Evolutionary conservation across 495 filamentous ascomycete genomes (phyloP).

Genomic region (Penicillium roqueforti): DNA sequence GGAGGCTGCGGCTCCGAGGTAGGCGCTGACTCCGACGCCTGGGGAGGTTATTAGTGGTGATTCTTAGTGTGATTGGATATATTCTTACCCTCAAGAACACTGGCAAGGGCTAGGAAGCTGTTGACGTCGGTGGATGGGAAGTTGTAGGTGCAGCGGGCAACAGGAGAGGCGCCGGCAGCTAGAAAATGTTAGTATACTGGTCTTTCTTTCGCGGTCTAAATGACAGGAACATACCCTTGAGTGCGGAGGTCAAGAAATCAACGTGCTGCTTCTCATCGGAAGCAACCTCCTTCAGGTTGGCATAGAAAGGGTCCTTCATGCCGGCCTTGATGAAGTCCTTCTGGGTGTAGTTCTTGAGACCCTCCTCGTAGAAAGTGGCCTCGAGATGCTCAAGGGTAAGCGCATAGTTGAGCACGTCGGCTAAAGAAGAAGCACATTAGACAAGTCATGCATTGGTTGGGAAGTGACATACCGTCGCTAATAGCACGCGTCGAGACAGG

Average conservation of each 20-base stretch:
- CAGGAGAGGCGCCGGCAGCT: conserved; percentile 44
- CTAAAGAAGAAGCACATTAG: conserved; percentile 5
- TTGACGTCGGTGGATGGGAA: conserved; percentile 50
- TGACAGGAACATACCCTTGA: conserved; percentile 29
- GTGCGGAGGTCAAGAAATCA: conserved; percentile 49
- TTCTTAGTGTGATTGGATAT: background rate
- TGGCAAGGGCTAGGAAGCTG: conserved; percentile 49
- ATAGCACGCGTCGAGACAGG: conserved; percentile 17
- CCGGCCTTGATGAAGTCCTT: conserved; percentile 50
- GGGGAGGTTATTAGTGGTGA: background rate
- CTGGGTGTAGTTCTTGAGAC: conserved; percentile 52
- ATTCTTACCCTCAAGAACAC: conserved; percentile 46
- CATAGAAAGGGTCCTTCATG: conserved; percentile 47
- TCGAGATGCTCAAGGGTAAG: conserved; percentile 40
- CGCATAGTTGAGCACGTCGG: conserved; percentile 35
- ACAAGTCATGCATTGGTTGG: background rate
- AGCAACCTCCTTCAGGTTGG: conserved; percentile 48
- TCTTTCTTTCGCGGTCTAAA: background rate
- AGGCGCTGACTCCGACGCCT: conserved; percentile 54
- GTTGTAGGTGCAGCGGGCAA: conserved; percentile 51
- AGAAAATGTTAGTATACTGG: conserved; percentile 4
- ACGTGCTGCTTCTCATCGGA: conserved; percentile 56
- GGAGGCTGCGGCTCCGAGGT: conserved; percentile 57
- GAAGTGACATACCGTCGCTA: conserved; percentile 9
- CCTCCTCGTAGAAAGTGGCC: conserved; percentile 50